Percentiles rank a stretch among this genome's conserved stretches.
Conservation (phyloP, 2,329 filamentous ascomycete species). For the Amylocarpus encephaloides region DNA sequence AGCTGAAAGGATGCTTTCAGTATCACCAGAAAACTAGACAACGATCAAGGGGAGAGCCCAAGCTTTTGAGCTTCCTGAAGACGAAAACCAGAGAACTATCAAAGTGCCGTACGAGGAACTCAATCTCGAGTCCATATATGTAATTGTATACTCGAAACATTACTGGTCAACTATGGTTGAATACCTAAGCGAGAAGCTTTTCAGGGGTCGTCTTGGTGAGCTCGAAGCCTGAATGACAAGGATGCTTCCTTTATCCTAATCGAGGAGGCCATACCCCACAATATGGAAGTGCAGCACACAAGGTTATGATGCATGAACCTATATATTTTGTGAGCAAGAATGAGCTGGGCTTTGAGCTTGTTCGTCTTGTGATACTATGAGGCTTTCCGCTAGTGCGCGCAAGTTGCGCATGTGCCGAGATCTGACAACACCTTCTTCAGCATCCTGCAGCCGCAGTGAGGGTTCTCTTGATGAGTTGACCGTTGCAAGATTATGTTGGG, state of each 20-base stretch:
- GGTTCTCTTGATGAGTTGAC: no score
- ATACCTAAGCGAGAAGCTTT: slow-evolving; percentile 3
- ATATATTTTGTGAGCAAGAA: no score
- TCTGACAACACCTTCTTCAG: no score
- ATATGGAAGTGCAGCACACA: no score
- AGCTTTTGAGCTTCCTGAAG: slow-evolving; percentile 3
- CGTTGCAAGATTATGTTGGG: no score
- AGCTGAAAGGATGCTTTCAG: not conserved
- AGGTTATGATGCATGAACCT: no score
- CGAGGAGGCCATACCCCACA: no score
- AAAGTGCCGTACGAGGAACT: not conserved
- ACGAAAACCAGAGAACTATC: not conserved
- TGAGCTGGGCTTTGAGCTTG: no score
- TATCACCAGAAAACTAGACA: not conserved
- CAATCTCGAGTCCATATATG: not conserved
- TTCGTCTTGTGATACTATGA: not conserved
- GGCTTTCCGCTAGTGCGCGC: not conserved
- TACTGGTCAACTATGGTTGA: slow-evolving; percentile 8
- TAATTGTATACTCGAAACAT: not conserved
- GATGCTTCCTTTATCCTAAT: no score
- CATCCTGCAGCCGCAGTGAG: no score
- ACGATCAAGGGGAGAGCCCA: not conserved
- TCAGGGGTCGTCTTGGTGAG: no score
- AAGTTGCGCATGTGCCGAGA: not conserved
- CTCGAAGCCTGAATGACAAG: no score